Conservation (phyloP, 108 stramenopile genomes). For the Cyclotella sp. region DNA sequence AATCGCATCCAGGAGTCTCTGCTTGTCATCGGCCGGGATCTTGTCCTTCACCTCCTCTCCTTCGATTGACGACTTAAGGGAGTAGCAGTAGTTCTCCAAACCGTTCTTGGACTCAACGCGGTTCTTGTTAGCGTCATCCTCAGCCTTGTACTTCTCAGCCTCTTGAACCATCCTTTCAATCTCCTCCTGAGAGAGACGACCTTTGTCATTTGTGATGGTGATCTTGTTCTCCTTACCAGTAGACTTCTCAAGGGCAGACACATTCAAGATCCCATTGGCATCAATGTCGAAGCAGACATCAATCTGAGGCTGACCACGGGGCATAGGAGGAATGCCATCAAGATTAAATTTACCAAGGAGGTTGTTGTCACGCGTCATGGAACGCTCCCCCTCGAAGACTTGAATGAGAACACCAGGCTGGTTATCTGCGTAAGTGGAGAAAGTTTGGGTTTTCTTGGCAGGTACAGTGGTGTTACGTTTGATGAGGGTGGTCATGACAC, state of each 20-base stretch:
- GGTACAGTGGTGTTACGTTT: conserved; percentile 95
- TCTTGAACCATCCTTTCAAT: conserved; percentile 99
- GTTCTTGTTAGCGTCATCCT: conserved; percentile 95
- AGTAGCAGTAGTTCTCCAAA: conserved; percentile 98
- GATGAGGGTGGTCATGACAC: conserved; percentile 96
- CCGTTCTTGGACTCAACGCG: conserved; percentile 97
- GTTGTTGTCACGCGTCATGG: conserved; percentile 99
- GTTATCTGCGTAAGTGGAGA: conserved; percentile 99
- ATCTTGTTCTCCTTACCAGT: conserved; percentile 99
- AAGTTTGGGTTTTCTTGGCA: conserved; percentile 98
- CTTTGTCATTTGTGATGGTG: conserved; percentile 99
- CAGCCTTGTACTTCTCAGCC: conserved; percentile 98
- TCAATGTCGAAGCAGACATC: conserved; percentile 99
- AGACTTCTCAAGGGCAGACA: conserved; percentile 97
- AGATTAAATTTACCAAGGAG: conserved; percentile 99
- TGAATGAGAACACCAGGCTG: conserved; percentile 99
- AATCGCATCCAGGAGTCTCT: conserved; percentile 79
- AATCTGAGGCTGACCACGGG: conserved; percentile 99
- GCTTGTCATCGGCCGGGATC: conserved; percentile 87
- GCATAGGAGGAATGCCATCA: conserved; percentile 99
- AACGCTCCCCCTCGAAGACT: conserved; percentile 99
- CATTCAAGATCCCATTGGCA: conserved; percentile 87
- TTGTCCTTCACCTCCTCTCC: conserved; percentile 89
- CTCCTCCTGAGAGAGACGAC: conserved; percentile 97
- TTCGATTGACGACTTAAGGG: conserved; percentile 89